Conservation (phyloP, 805 yeast species). For the Nakazawaea laoshanensis region DNA sequence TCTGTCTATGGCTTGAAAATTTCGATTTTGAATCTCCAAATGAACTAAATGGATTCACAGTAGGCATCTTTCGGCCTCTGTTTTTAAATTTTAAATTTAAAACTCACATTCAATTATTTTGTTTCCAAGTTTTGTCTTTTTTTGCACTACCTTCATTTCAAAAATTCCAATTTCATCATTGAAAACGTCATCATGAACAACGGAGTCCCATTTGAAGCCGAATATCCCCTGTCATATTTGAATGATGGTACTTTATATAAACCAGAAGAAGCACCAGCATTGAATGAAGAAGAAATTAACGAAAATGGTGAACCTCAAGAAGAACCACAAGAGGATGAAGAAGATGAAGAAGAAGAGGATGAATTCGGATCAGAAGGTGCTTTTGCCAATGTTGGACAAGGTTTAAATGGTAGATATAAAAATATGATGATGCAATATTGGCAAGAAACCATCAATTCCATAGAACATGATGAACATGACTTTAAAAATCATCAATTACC, state of each 20-base stretch:
- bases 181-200: too few species aligned
- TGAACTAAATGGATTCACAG: slow-evolving; percentile 11
- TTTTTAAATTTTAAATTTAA: neutral
- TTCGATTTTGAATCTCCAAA: slow-evolving; percentile 16
- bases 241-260: too few species aligned
- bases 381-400: slow-evolving; percentile 81
- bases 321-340: slow-evolving; percentile 24
- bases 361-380: slow-evolving; percentile 27
- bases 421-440: slow-evolving; percentile 93
- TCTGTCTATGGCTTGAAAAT: slow-evolving; percentile 32
- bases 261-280: neutral
- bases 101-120: neutral
- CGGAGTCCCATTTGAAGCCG: too few species aligned
- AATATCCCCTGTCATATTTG: too few species aligned
- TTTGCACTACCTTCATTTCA: neutral
- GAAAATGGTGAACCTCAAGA: slow-evolving; percentile 7
- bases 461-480: slow-evolving; percentile 83
- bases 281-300: slow-evolving; percentile 9
- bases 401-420: slow-evolving; percentile 71
- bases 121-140: neutral
- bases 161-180: neutral
- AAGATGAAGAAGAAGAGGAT: slow-evolving; percentile 23
- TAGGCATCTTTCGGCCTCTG: slow-evolving; percentile 12
- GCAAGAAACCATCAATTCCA: slow-evolving; percentile 91
- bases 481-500: slow-evolving; percentile 94